phyloP scores from a whole-genome alignment of 129 eudicot genomes.

The Saussurea involucrata region DNA sequence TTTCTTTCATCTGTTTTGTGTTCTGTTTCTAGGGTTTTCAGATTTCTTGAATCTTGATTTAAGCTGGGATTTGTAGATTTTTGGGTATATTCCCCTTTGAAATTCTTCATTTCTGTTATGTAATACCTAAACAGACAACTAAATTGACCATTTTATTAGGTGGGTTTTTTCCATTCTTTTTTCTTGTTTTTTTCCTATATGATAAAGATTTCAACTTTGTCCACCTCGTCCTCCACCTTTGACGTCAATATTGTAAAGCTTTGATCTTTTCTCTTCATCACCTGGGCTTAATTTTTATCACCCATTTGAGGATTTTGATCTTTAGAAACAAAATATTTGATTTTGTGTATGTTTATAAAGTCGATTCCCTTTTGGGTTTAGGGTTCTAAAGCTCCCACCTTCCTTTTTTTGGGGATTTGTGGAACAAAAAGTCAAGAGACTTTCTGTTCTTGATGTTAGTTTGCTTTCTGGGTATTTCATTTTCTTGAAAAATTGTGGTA shows the following conservation, averaged over 20 bases:
- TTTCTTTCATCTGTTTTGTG: neutral
- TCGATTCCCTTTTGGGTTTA: slow-evolving; percentile 1
- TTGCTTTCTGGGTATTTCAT: too few species aligned
- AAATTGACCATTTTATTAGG: slow-evolving; percentile 24
- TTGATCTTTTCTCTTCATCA: slow-evolving; percentile 7
- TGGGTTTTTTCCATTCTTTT: slow-evolving; percentile 2
- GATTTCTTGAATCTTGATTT: slow-evolving; percentile 4
- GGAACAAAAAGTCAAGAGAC: too few species aligned
- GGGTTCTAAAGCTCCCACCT: neutral
- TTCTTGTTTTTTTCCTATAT: neutral
- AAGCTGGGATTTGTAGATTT: neutral
- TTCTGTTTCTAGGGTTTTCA: neutral
- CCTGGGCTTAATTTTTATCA: neutral
- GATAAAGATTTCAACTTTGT: slow-evolving; percentile 16
- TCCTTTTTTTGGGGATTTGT: neutral
- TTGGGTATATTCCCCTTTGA: neutral
- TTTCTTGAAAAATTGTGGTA: too few species aligned
- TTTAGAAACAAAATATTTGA: neutral
- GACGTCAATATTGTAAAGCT: slow-evolving; percentile 7
- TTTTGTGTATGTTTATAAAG: neutral
- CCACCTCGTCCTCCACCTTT: slow-evolving; percentile 17
- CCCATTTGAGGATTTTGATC: slow-evolving; percentile 2
- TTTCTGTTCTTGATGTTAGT: too few species aligned
- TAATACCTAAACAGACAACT: slow-evolving; percentile 8
- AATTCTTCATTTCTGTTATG: slow-evolving; percentile 15